A percentile compares a stretch with the other conserved stretches of the same genome.
phyloP scores from a whole-genome alignment of 805 yeast genomes.

The Metschnikowia santaceciliae region DNA sequence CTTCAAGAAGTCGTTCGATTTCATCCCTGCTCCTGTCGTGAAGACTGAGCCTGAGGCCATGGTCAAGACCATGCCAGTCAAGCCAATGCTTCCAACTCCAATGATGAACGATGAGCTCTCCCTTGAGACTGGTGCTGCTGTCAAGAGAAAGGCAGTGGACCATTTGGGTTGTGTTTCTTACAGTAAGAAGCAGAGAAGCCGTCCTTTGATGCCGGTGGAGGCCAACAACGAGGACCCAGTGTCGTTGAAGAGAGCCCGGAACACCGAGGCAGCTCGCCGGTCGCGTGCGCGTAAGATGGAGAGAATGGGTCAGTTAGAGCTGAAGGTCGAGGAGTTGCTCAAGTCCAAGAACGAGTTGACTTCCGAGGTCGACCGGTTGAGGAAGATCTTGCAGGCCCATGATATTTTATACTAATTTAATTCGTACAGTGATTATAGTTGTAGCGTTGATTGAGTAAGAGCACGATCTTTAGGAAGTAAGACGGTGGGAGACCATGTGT shows the following conservation, averaged over 20 bases:
- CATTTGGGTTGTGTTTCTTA: constrained; percentile 72
- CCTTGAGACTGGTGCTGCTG: neutral
- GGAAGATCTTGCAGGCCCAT: constrained; percentile 36
- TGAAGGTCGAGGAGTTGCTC: constrained; percentile 62
- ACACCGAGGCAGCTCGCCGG: constrained; percentile 97
- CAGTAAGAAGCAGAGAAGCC: constrained; percentile 69
- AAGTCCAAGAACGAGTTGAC: constrained; percentile 56
- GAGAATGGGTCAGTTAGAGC: constrained; percentile 80
- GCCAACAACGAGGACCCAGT: constrained; percentile 54
- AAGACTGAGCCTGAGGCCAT: constrained; percentile 22
- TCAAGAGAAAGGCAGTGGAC: constrained; percentile 45
- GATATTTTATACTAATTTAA: constrained; percentile 11
- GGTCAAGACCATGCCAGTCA: constrained; percentile 15
- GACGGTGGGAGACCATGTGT: no score
- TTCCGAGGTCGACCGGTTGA: constrained; percentile 60
- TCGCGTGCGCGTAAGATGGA: constrained; percentile 91
- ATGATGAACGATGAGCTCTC: constrained; percentile 1
- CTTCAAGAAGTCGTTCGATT: constrained; percentile 19
- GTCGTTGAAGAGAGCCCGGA: constrained; percentile 85
- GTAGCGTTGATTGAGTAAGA: no score
- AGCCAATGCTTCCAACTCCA: constrained; percentile 15
- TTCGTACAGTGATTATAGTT: neutral
- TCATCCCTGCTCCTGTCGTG: constrained; percentile 9
- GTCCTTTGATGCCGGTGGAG: constrained; percentile 69
- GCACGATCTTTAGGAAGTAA: no score